These are phyloP conservation scores for Lasiosphaeria miniovina DNA, from an alignment of 495 filamentous ascomycete species.

Conservation along the genomic window DNA sequence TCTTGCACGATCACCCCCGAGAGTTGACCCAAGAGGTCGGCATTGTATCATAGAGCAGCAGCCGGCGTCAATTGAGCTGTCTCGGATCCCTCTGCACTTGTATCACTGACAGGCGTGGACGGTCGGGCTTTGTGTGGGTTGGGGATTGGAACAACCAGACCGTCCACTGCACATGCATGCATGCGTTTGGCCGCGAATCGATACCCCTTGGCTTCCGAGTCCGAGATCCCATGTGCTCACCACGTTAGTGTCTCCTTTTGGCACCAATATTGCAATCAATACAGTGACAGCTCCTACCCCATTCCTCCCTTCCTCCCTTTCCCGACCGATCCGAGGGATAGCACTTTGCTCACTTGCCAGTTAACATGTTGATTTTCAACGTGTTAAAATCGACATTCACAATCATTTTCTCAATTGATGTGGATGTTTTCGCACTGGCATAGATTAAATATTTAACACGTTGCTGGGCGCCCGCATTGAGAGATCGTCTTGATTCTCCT, in stretches of 20 bases:
- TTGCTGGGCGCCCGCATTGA: slow-evolving; percentile 38
- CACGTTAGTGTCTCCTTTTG: no score
- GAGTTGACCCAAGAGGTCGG: slow-evolving; percentile 13
- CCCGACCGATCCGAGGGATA: not conserved
- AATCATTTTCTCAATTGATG: slow-evolving; percentile 26
- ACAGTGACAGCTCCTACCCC: not conserved
- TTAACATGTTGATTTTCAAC: slow-evolving; percentile 23
- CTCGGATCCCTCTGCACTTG: slow-evolving; percentile 2
- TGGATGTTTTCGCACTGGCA: slow-evolving; percentile 38
- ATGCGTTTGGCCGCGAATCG: no score
- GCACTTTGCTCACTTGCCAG: slow-evolving; percentile 22
- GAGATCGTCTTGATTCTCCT: slow-evolving; percentile 30
- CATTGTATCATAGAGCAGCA: slow-evolving; percentile 35
- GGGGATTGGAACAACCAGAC: not conserved
- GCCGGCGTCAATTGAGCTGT: slow-evolving; percentile 33
- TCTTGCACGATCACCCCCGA: slow-evolving; percentile 18
- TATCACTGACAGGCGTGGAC: not conserved
- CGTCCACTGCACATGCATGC: no score
- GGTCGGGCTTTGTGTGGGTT: not conserved
- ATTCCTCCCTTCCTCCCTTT: not conserved
- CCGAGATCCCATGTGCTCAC: no score
- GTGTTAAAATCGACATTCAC: slow-evolving; percentile 33
- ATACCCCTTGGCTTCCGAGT: no score
- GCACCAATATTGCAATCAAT: no score
- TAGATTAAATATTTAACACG: slow-evolving; percentile 30